phyloP scores from a whole-genome alignment of 768 basidiomycete genomes.

The Rhizopogon vesiculosus region DNA sequence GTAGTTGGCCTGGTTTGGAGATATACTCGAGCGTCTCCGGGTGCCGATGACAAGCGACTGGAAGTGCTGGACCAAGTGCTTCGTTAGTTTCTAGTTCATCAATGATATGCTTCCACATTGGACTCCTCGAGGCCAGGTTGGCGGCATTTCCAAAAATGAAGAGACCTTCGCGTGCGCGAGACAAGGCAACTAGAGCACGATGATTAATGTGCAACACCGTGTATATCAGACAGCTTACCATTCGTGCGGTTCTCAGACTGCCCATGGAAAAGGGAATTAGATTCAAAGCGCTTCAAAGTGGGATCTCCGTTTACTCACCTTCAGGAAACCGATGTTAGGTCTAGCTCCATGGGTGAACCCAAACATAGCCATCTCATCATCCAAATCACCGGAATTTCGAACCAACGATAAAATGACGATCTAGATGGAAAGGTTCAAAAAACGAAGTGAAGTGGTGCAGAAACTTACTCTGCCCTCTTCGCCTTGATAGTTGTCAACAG shows the following conservation, averaged over 20 bases:
- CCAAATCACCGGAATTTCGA: conserved; percentile 59
- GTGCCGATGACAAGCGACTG: conserved; percentile 55
- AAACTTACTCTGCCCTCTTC: conserved; percentile 53
- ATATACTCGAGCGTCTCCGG: conserved; percentile 36
- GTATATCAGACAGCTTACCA: conserved; percentile 25
- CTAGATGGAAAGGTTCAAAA: conserved; percentile 20
- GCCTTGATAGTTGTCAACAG: conserved; percentile 78
- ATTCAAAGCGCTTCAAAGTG: background rate
- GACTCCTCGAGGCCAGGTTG: conserved; percentile 43
- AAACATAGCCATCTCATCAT: conserved; percentile 24
- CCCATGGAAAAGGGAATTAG: background rate
- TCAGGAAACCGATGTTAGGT: conserved; percentile 66
- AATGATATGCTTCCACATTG: conserved; percentile 56
- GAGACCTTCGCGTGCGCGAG: conserved; percentile 69
- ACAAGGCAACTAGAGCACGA: conserved; percentile 51
- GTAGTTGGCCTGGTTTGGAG: conserved; percentile 47
- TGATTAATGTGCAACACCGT: background rate
- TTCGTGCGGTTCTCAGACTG: conserved; percentile 57
- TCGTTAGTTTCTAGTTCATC: conserved; percentile 49
- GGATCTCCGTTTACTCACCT: conserved; percentile 33
- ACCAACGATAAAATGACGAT: conserved; percentile 75
- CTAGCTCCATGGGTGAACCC: conserved; percentile 10
- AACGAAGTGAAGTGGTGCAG: background rate
- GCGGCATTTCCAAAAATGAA: conserved; percentile 62
- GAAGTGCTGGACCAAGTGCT: conserved; percentile 47